Evolutionary conservation across 192 early-diverging fungal genomes (phyloP), one percentile per base, ranked within the genome.

Genomic region (Coemansia sp.): DNA sequence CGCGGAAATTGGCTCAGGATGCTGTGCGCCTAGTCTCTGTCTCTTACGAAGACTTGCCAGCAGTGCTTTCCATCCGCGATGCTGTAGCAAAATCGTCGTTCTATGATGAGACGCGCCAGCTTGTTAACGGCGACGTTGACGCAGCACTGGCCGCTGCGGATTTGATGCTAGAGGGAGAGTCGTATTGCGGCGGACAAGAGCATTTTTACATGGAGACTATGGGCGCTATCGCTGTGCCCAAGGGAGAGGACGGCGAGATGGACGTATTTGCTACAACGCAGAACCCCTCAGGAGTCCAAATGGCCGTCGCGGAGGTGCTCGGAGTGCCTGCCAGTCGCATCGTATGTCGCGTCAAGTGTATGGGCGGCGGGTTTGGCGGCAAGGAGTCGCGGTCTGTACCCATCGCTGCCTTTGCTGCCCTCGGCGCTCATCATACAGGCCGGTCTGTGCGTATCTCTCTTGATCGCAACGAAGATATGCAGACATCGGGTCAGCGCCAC

Each of bases 181-280:
- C 80, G 50, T 85, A 82, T 63, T 73, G 87, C 29, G 85, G 77
- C 55, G 80, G 77, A 15, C 90, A 92, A 75, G 94, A 95, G 74
- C 94, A 95, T 70, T 95, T 95, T 67, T 95, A 95, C 70, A 82
- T 95, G 48, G 94, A 95, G 74, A 92, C 94, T 10, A 78, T 93
- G 32, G 87, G 78, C 8, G 80, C 87, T 4, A 48, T 93, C 7
- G 86, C 89, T 29, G 89, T 92, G 63, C 91, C 92, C 36, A 80
- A 81, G 59, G 85, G 81, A 70, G 93, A 94, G 77, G 92, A 88
- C 70, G 86, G 89, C 73, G 93, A 94, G 76, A 84, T 91, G 27
- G 92, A 93, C 72, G 73, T 95, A n/a, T 91, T 88, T 60, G 85
- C 91, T 19, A 86, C 87, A 25, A 93, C 91, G 21, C 94, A 95